Evolutionary conservation across 2,329 filamentous ascomycete species (phyloP).

Genomic region (Pseudophaeomoniella oleicola): DNA sequence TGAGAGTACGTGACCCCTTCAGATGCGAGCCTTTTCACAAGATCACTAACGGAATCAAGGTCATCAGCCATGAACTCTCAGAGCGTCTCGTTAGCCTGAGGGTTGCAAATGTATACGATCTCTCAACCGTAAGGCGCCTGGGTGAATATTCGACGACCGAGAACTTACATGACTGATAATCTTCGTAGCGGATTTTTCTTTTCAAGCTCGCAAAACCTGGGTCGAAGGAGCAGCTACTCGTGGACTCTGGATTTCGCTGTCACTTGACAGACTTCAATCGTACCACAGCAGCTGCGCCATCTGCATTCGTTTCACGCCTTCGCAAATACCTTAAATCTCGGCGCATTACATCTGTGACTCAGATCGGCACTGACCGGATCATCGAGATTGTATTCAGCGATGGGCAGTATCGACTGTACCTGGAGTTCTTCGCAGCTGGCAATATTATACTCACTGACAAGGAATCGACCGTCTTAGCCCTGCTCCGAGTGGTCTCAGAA

Average conservation of each 20-base stretch:
- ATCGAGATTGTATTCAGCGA: conserved; percentile 89
- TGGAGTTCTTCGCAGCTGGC: conserved; percentile 93
- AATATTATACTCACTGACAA: conserved; percentile 87
- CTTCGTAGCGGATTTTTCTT: conserved; percentile 64
- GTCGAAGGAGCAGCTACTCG: conserved; percentile 73
- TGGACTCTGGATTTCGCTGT: conserved; percentile 92
- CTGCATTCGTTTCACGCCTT: conserved; percentile 68
- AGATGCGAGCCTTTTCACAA: conserved; percentile 1
- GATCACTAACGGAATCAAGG: conserved; percentile 35
- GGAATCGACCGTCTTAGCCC: conserved; percentile 64
- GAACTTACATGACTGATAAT: too few species aligned
- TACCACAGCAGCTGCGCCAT: conserved; percentile 70
- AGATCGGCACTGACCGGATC: conserved; percentile 86
- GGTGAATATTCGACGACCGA: too few species aligned
- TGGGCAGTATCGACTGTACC: conserved; percentile 70
- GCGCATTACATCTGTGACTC: conserved; percentile 62
- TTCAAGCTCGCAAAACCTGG: conserved; percentile 90
- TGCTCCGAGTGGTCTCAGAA: conserved; percentile 67
- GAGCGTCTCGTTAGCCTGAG: conserved; percentile 61
- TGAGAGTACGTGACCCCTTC: conserved; percentile 28
- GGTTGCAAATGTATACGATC: conserved; percentile 87
- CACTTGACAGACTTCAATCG: conserved; percentile 86
- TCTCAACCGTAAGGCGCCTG: conserved; percentile 37
- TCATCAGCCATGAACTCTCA: conserved; percentile 87
- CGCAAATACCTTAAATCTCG: conserved; percentile 82